A percentile compares a stretch with the other conserved stretches of the same genome.
These are phyloP conservation scores for Ramalina peruviana DNA, from an alignment of 495 filamentous ascomycete genomes.

Conservation along the genomic window DNA sequence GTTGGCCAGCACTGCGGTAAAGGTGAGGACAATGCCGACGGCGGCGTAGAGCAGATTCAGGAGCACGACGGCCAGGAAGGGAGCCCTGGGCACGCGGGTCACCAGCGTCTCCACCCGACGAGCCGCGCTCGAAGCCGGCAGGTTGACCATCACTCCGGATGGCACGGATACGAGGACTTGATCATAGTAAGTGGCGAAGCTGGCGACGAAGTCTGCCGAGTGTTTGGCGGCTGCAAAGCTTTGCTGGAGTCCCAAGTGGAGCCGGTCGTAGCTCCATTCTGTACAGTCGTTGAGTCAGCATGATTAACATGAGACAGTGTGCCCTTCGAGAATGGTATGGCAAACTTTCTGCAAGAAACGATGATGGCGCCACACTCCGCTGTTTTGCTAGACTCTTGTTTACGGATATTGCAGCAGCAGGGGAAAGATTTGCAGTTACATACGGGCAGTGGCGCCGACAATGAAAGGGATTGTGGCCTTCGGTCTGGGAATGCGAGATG, in stretches of 20 bases:
- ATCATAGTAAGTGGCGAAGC: constrained; percentile 7
- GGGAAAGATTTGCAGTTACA: no score
- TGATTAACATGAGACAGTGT: no score
- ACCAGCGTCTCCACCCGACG: constrained; percentile 4
- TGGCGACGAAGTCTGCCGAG: constrained; percentile 1
- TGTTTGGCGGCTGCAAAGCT: neutral
- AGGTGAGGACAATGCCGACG: constrained; percentile 4
- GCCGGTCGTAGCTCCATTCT: neutral
- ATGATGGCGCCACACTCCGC: no score
- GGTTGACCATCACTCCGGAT: neutral
- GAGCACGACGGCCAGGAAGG: constrained; percentile 6
- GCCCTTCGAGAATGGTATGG: no score
- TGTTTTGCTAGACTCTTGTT: no score
- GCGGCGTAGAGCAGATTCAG: constrained; percentile 10
- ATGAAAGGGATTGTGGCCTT: constrained; percentile 1
- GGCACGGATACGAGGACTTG: constrained; percentile 1
- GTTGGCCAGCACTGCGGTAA: constrained; percentile 4
- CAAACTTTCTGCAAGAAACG: no score
- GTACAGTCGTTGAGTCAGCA: no score
- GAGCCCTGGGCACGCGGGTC: constrained; percentile 6
- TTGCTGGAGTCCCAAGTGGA: neutral
- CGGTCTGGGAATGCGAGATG: neutral
- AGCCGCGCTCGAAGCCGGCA: neutral
- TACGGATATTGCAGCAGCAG: no score
- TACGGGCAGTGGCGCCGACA: neutral